Percentiles rank a stretch among this genome's conserved stretches.
Conservation (phyloP, 139 green algal species). For the Coccomyxa sp. region DNA sequence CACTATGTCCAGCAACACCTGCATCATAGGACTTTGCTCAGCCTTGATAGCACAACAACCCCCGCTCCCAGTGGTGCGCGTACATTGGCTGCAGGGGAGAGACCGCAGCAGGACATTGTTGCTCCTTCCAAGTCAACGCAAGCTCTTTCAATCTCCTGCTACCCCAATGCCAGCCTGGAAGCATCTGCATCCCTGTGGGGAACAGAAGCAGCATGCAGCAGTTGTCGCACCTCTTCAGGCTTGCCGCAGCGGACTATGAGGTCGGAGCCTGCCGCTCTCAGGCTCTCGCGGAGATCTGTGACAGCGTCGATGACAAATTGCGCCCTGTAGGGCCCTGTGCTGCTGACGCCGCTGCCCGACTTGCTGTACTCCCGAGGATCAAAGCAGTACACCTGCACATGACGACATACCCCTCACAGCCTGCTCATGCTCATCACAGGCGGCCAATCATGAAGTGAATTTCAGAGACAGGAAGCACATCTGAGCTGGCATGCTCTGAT, state of each 20-base stretch:
- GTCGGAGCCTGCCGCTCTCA: neutral
- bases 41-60: neutral
- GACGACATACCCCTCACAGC: no score
- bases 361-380: neutral
- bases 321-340: neutral
- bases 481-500: no score
- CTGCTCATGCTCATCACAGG: no score
- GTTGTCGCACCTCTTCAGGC: neutral
- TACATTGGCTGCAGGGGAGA: neutral
- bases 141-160: neutral
- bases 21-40: no score
- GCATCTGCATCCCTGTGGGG: neutral
- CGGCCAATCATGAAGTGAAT: no score
- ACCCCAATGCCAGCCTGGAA: neutral
- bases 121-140: neutral
- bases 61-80: neutral
- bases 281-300: neutral
- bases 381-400: neutral
- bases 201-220: neutral
- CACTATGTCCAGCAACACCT: neutral
- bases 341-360: neutral
- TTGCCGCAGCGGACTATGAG: neutral
- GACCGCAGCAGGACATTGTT: neutral
- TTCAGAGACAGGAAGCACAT: no score
- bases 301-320: neutral